Base-by-base conservation (phyloP, 2,329 filamentous ascomycete genomes). In the Aspergillus transmontanensis region DNA sequence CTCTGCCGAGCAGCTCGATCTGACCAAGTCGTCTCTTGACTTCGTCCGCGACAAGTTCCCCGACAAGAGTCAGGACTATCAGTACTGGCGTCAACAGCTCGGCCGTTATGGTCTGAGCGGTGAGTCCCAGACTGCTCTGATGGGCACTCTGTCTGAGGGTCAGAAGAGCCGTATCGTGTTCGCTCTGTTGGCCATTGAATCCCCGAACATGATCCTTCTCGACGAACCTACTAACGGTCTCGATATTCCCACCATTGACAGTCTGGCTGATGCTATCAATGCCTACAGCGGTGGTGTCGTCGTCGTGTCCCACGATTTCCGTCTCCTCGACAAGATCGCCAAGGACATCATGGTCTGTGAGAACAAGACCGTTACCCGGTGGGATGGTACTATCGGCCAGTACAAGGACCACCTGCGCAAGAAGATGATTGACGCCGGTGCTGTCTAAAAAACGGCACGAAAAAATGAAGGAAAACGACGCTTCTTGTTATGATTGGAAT, bases 291-390 rank as follows among this genome's bases (percentile, higher is more conserved):
- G 95, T 75, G 95, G 96, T 90, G 94, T 98, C 58, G 92, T 98
- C 59, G 94, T 98, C 68, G 95, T 99, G 62, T 96, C 91, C 74
- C 95, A 99, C 91, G 95, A 99, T 81, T 99, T 99, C 88, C 90
- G 94, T 85, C 85, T 99, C 75, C 89, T 99, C 69, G 95, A 99
- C 88, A 97, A 97, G 86, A 98, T 99, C 79, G 95, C 95, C 73
- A 99, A 99, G 87, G 93, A 99, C 81, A 99, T 99, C 81, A 89
- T 99, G 83, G 95, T 99, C 61, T 99, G 96, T 82, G 95, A 99
- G 84, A 93, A 99, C 89, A 93, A 94, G 87, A 94, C 93, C 16
- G 93, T 98, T 72, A 89, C 86, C 73, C 83, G 88, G 74, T 99
- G 95, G 95, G 89, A 94, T 67, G 94, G 94, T 73, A 84, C 82